A percentile compares a stretch with the other conserved stretches of the same genome.
These are phyloP conservation scores for Botrytis hyacinthi DNA, from an alignment of 2,329 filamentous ascomycete genomes.

Conservation along the genomic window DNA sequence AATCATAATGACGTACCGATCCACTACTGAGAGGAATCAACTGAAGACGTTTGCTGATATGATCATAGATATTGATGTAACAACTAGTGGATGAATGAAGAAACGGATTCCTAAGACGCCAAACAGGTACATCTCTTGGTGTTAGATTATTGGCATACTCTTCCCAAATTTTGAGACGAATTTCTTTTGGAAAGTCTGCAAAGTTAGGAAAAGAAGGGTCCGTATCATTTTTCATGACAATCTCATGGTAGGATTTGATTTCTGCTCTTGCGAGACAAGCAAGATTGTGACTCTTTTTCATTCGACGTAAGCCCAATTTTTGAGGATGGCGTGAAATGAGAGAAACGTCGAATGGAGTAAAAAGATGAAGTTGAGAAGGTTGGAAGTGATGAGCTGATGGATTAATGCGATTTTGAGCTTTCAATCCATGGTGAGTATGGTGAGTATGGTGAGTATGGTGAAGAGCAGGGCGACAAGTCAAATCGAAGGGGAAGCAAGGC, in stretches of 20 bases:
- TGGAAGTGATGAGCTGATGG: background rate
- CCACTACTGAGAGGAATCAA: background rate
- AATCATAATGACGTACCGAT: background rate
- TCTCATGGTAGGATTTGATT: background rate
- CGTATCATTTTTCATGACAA: background rate
- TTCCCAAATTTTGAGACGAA: slow-evolving; percentile 7
- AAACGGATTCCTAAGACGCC: background rate
- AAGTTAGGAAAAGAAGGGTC: background rate
- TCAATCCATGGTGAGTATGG: background rate
- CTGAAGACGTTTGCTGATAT: background rate
- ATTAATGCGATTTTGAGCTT: background rate
- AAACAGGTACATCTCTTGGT: slow-evolving; percentile 2
- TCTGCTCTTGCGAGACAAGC: background rate
- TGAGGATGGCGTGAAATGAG: background rate
- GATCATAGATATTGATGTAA: background rate
- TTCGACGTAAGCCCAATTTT: background rate
- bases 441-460: background rate
- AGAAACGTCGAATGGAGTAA: background rate
- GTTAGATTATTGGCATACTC: background rate
- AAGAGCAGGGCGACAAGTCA: background rate
- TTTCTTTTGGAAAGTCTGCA: background rate
- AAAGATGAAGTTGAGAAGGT: background rate
- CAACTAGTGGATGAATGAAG: background rate
- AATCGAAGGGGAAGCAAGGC: background rate
- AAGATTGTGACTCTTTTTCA: slow-evolving; percentile 1